Base-by-base conservation (phyloP, 1,139 yeast genomes). In the Suhomyces bolitotheri region DNA sequence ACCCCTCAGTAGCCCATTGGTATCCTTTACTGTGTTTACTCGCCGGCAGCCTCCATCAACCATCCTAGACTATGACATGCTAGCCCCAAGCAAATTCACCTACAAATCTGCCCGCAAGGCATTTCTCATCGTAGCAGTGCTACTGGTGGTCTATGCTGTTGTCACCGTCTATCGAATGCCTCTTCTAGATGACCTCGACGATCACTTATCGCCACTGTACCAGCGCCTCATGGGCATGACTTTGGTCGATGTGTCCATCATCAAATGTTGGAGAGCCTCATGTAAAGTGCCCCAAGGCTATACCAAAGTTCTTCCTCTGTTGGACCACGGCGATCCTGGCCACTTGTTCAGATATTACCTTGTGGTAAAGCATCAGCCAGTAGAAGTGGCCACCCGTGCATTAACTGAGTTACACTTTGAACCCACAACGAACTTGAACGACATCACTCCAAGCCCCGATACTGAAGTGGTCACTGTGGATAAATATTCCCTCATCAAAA, bases 341-440 rank as follows among this genome's bases (percentile, higher is more conserved):
- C 20, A n/a, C 16, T 10, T 34, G 33, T 40, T 34, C 22, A 43
- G 48, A 32, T 46, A 50, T 37, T 50, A 46, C 38, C 23, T 53
- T 10, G 35, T 43, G 21, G 31, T 46, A 11, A 44, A 45, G 27
- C 36, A 42, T 15, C 41, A 36, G 11, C 39, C 41, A 5, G 19
- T 43, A 8, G 40, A 37, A 7, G 38, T 34, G 12, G 40, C 50
- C n/a, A 33, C 47, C 6, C 36, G 38, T 14, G 37, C 48, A 3
- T 44, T 54, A 16, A 29, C 40, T 10, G 57, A 51, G 26, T 13
- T 52, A n/a, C 25, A 40, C 7, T 33, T 42, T n/a, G 33, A 27
- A 12, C 38, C 39, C 11, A 5, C 35, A 13, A 10, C 21, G 16
- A 13, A 20, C 4, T 12, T 17, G n/a, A 8, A 39, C 11, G 25